These are phyloP conservation scores for Sonneratia caseolaris DNA, from an alignment of 345 rosid genomes.

Conservation along the genomic window DNA sequence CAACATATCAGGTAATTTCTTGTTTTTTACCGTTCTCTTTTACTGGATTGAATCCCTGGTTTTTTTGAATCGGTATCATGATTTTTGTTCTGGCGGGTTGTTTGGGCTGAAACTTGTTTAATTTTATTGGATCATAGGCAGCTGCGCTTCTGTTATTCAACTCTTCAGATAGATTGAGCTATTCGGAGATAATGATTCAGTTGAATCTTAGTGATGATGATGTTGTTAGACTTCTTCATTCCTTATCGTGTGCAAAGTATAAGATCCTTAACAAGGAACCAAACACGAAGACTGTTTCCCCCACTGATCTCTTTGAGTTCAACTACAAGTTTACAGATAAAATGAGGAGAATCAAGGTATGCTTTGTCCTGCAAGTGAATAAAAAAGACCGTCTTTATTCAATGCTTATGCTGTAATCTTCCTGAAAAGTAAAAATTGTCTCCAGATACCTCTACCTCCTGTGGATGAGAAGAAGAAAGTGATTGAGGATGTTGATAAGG, in stretches of 20 bases:
- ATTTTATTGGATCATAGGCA: slow-evolving; percentile 36
- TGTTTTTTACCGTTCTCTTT: no score
- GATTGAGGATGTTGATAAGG: slow-evolving; percentile 90
- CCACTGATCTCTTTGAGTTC: slow-evolving; percentile 52
- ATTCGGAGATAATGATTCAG: slow-evolving; percentile 72
- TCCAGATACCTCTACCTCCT: slow-evolving; percentile 85
- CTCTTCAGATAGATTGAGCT: slow-evolving; percentile 63
- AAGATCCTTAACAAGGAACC: slow-evolving; percentile 69
- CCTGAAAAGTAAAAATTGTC: not conserved
- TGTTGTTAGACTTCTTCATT: slow-evolving; percentile 80
- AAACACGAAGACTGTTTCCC: slow-evolving; percentile 47
- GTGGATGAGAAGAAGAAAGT: slow-evolving; percentile 92
- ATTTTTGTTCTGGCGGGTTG: not conserved
- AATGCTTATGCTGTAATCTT: not conserved
- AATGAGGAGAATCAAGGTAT: slow-evolving; percentile 94
- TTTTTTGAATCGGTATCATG: not conserved
- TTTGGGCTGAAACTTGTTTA: not conserved
- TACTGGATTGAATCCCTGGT: no score
- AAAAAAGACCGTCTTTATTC: not conserved
- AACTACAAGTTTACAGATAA: slow-evolving; percentile 72
- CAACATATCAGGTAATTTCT: slow-evolving; percentile 64
- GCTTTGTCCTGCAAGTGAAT: not conserved
- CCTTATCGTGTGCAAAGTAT: slow-evolving; percentile 74
- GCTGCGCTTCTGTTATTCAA: slow-evolving; percentile 79
- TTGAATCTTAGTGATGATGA: slow-evolving; percentile 79